Base-by-base conservation (phyloP, 805 yeast species). In the Citeromyces matritensis region DNA sequence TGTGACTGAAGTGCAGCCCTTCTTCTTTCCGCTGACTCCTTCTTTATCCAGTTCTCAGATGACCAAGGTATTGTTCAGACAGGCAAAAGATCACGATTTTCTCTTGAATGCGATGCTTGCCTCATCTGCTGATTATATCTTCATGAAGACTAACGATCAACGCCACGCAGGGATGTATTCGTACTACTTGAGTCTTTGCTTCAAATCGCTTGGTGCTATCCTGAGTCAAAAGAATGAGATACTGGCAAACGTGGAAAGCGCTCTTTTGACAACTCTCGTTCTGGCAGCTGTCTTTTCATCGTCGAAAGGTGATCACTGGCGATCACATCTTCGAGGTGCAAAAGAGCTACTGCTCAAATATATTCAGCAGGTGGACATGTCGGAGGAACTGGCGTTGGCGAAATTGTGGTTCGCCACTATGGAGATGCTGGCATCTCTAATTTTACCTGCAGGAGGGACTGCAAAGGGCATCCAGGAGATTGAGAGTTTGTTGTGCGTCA, bases 61-160 rank as follows among this genome's bases (percentile, higher is more conserved):
- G 31, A 49, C 53, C 10, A 46, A 46, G 15, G 43, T 51, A 19
- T 49, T 54, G 29, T 35, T 55, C 8, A 33, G 45, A 14, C 51
- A 49, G 26, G 52, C 58, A 2, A 51, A 49, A 31, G 58, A 60
- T 24, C 79, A 79, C 34, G 63, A 80, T 0, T 79, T 73, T 44
- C 44, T 80, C 9, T 51, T 80, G 26, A 78, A 80, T 33, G 84
- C 86, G 0, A 62, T 78, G 4, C 45, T 80, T 29, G 82, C 88
- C 0, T 76, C 73, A 27, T 81, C 88, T 3, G 86, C 88, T 1
- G 60, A 73, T 26, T 61, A 67, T 12, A 57, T 54, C 37, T 43
- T 24, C 40, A 42, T n/a, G 35, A 31, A 9, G 21, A 34, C 9
- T 11, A 33, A 12, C 24, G 30, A 10, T 40, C 42, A 32, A 44